phyloP scores from a whole-genome alignment of 108 stramenopile genomes.

The Epithemia pelagica region DNA sequence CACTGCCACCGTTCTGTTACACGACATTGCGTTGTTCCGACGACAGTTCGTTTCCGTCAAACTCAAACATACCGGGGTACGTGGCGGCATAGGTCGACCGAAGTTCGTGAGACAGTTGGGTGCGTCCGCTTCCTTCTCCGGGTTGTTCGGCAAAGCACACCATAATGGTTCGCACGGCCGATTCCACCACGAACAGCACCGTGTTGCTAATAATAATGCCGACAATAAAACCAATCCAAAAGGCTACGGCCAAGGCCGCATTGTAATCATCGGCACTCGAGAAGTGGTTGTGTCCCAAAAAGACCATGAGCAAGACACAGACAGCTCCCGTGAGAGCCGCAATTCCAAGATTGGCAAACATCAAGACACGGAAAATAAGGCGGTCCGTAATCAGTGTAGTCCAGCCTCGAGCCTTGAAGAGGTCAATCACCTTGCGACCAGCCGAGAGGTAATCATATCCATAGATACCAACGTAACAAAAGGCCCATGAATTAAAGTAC shows the following conservation, averaged over 20 bases:
- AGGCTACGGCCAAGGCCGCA: neutral
- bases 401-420: conserved; percentile 71
- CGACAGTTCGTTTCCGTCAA: no score
- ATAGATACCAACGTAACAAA: conserved; percentile 77
- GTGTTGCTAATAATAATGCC: neutral
- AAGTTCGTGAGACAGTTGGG: neutral
- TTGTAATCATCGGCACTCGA: neutral
- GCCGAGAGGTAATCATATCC: conserved; percentile 66
- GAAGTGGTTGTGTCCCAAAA: neutral
- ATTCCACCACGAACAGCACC: conserved; percentile 10
- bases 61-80: no score
- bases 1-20: no score
- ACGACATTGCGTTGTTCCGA: no score
- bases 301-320: neutral
- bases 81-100: neutral
- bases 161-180: conserved; percentile 12
- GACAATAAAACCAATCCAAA: conserved; percentile 10
- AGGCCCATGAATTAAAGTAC: conserved; percentile 77
- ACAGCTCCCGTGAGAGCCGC: conserved; percentile 48
- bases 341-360: conserved; percentile 45
- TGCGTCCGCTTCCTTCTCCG: neutral
- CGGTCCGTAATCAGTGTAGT: conserved; percentile 62
- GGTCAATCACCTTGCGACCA: conserved; percentile 50
- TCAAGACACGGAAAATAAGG: conserved; percentile 44
- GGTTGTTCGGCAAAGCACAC: conserved; percentile 14